These are phyloP conservation scores for Aspergillus texensis DNA, from an alignment of 2,329 filamentous ascomycete species.

Conservation along the genomic window DNA sequence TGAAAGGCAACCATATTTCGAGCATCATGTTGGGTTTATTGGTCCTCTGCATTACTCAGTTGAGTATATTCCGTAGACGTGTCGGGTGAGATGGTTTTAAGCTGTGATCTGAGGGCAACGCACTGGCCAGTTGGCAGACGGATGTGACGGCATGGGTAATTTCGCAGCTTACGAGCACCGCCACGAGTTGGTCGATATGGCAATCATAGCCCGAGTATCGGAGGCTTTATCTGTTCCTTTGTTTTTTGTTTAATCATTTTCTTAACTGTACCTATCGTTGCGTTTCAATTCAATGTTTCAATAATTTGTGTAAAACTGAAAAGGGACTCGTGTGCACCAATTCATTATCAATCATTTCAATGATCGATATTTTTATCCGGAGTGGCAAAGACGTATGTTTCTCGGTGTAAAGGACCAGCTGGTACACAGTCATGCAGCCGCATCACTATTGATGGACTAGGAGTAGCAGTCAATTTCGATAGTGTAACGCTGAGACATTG, in stretches of 20 bases:
- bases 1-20: neutral
- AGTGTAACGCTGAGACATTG: neutral
- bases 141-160: neutral
- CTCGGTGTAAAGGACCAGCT: neutral
- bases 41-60: neutral
- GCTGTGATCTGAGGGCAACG: neutral
- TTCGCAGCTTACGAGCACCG: neutral
- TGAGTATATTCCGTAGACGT: neutral
- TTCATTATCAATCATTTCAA: neutral
- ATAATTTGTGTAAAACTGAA: neutral
- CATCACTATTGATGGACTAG: neutral
- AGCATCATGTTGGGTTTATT: neutral
- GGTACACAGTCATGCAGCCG: neutral
- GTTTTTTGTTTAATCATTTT: neutral
- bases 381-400: neutral
- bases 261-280: neutral
- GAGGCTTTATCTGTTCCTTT: neutral
- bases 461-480: neutral
- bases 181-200: neutral
- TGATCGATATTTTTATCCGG: neutral
- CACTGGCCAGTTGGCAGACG: neutral
- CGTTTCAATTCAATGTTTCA: neutral
- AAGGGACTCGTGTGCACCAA: neutral
- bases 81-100: neutral
- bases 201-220: neutral